phyloP scores from a whole-genome alignment of 768 basidiomycete genomes.

The Sutorius australiensis region DNA sequence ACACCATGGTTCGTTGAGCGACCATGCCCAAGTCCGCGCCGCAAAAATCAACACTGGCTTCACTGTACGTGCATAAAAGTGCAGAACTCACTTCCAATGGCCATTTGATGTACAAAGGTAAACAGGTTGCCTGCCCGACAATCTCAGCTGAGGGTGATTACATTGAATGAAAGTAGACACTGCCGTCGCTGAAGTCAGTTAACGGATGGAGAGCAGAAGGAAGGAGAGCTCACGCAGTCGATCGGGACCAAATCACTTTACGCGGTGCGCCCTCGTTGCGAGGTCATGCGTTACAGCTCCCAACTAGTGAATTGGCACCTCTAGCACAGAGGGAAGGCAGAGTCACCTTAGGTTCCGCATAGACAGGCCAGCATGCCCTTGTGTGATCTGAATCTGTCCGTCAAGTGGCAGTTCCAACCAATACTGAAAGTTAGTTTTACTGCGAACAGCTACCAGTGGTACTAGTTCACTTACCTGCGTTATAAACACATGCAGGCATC shows the following conservation, averaged over 20 bases:
- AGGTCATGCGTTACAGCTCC: constrained; percentile 20
- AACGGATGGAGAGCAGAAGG: background rate
- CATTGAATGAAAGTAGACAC: background rate
- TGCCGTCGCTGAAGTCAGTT: background rate
- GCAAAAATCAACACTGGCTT: too few species aligned
- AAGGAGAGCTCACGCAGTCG: background rate
- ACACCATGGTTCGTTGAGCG: too few species aligned
- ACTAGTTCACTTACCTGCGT: too few species aligned
- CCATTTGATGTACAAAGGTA: background rate
- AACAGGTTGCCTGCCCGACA: background rate
- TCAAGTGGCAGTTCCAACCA: background rate
- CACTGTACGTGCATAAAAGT: too few species aligned
- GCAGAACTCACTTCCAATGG: background rate
- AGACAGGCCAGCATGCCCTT: background rate
- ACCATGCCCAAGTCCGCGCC: too few species aligned
- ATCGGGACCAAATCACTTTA: background rate
- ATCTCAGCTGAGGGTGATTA: background rate
- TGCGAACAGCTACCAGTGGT: background rate
- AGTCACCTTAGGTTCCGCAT: background rate
- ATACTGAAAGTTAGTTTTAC: background rate
- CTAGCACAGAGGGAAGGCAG: background rate
- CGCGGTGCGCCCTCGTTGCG: background rate
- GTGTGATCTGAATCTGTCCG: background rate
- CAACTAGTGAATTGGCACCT: too few species aligned
- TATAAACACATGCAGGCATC: too few species aligned